Base-by-base conservation (phyloP, 345 rosid genomes). In the Adansonia digitata region DNA sequence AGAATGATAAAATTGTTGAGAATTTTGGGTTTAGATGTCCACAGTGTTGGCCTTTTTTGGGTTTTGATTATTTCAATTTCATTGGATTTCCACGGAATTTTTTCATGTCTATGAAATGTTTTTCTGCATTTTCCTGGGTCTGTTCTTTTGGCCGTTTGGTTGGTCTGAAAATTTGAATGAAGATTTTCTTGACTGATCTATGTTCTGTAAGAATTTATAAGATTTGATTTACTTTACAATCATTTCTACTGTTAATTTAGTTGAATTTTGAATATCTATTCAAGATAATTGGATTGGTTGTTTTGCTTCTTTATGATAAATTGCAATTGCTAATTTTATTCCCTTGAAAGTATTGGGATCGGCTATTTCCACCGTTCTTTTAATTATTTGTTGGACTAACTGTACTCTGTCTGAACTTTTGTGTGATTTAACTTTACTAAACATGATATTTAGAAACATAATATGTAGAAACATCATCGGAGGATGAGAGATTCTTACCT, bases 211-310 rank as follows among this genome's bases (percentile, higher is more conserved):
- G 20, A 73, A 40, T 73, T 11, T 5, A 13, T 56, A 14, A 13
- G 63, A 12, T 68, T 65, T 60, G 51, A 29, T 71, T 63, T 69
- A 9, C 13, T 37, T 0, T 26, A n/a, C 37, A 56, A 40, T 14
- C 29, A 46, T 40, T 60, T 69, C 26, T 51, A 24, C 20, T 53
- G 17, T 78, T 73, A 68, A 67, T 49, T 45, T 43, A 31, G 37
- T 40, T 59, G 7, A n/a, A 55, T 43, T 15, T n/a, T 15, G n/a
- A 5, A 27, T 45, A 11, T 20, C 51, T 42, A 63, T 45, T 26
- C 66, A 43, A 40, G 48, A 14, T 42, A 22, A 51, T 70, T 40
- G 31, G 42, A 46, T 37, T 26, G 31, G 1, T 70, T 22, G 40
- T 57, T 60, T 18, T 67, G 48, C 26, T 72, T 69, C 48, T n/a